Evolutionary conservation across 768 basidiomycete species (phyloP), one percentile per base, ranked within the genome.

Genomic region (Boletus subparvulus): DNA sequence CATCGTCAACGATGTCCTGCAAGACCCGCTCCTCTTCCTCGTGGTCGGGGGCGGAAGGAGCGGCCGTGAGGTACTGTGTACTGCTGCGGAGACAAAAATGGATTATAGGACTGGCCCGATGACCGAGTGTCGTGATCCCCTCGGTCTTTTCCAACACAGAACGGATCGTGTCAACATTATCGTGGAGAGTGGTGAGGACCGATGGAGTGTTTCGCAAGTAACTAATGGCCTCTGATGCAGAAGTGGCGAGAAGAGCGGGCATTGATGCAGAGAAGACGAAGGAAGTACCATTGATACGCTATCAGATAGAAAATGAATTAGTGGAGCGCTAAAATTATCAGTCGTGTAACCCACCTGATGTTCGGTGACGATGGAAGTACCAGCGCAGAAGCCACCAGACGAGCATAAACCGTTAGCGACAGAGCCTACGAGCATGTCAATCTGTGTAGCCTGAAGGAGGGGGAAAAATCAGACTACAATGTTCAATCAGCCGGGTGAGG

Each of bases 241-340:
- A 85, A 60, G 94, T 94, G 19, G 92, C 86, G 39, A 98, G 85
- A 42, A 95, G 80, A 3, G 92, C 84, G 0, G 97, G 97, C 77
- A 96, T 86, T 3, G 96, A 86, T 17, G 97, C 97, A 1, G 96
- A 97, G 78, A 94, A 99, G 56, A 99, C 94, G 70, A 93, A 96
- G 0, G 94, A 86, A 4, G 93, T 87, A 16, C 92, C 93, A 69
- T 98, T 98, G 81, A 96, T 97, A 45, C 94, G 94, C 84, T 97
- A 65, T 35, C 17, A 35, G 26, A 47, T 28, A 28, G 26, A 12
- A 1, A n/a, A 55, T 48, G 32, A n/a, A 30, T 48, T 4, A 37
- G 30, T 11, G 26, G 1, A 41, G 42, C 21, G 26, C 30, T 12
- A 19, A 51, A 26, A n/a, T 48, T 5, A 21, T 17, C 13, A 8